These are phyloP conservation scores for Ceratocystis colombiana DNA, from an alignment of 2,329 filamentous ascomycete genomes.

Conservation along the genomic window DNA sequence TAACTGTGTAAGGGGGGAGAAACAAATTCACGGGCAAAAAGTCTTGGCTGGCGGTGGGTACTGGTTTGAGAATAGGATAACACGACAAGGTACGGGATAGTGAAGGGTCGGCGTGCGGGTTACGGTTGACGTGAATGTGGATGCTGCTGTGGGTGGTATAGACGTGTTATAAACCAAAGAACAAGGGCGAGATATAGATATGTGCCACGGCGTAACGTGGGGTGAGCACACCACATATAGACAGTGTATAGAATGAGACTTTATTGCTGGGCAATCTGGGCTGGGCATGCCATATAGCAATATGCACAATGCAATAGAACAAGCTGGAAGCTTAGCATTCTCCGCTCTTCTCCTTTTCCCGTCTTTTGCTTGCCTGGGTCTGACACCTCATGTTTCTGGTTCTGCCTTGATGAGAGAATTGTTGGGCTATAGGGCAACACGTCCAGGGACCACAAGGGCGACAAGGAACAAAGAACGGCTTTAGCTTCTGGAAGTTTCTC, in stretches of 20 bases:
- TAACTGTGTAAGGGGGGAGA: neutral
- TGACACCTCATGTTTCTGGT: neutral
- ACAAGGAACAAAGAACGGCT: constrained; percentile 1
- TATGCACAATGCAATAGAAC: too few relatives aligned
- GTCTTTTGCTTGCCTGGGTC: neutral
- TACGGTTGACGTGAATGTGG: too few relatives aligned
- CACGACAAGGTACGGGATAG: neutral
- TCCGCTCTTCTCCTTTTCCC: neutral
- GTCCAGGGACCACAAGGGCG: too few relatives aligned
- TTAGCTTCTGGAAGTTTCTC: constrained; percentile 11
- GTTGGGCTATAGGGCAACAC: constrained; percentile 1
- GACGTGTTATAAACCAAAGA: too few relatives aligned
- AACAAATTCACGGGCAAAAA: neutral
- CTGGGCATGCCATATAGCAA: too few relatives aligned
- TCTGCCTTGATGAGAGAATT: neutral
- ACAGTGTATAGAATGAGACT: too few relatives aligned
- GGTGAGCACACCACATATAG: too few relatives aligned
- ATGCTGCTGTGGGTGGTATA: too few relatives aligned
- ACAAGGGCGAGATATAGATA: too few relatives aligned
- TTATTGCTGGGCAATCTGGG: too few relatives aligned
- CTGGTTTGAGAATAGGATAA: neutral
- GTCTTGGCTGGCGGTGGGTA: neutral
- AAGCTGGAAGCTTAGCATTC: neutral
- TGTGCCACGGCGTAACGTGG: too few relatives aligned
- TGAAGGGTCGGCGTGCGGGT: too few relatives aligned